These are phyloP conservation scores for Biscogniauxia marginata DNA, from an alignment of 2,329 filamentous ascomycete species.

Conservation along the genomic window DNA sequence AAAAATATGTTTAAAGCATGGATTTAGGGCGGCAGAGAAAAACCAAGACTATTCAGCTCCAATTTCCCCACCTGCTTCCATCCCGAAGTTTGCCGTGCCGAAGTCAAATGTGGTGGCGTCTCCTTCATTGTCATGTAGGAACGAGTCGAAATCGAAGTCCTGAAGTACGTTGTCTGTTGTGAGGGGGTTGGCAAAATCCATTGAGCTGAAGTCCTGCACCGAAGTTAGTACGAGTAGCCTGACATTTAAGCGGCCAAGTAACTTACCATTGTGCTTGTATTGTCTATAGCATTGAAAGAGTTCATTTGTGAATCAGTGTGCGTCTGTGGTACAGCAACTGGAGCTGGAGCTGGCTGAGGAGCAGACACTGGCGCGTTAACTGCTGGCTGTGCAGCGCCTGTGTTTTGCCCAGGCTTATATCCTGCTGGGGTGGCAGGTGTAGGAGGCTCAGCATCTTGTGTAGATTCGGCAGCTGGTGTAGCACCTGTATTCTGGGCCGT, in stretches of 20 bases:
- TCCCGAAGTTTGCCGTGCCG: slow-evolving; percentile 47
- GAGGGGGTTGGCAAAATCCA: slow-evolving; percentile 57
- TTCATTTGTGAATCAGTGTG: slow-evolving; percentile 50
- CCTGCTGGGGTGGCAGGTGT: slow-evolving; percentile 53
- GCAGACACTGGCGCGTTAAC: slow-evolving; percentile 45
- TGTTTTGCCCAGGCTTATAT: slow-evolving; percentile 46
- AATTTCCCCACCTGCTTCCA: slow-evolving; percentile 56
- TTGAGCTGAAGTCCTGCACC: slow-evolving; percentile 41
- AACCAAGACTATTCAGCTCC: slow-evolving; percentile 48
- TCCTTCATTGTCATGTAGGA: slow-evolving; percentile 57
- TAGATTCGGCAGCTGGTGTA: slow-evolving; percentile 56
- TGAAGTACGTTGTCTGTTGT: slow-evolving; percentile 58
- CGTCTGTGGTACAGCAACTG: slow-evolving; percentile 44
- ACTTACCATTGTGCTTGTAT: slow-evolving; percentile 43
- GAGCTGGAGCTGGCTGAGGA: slow-evolving; percentile 41
- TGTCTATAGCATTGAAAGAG: slow-evolving; percentile 44
- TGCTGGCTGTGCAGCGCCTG: slow-evolving; percentile 37
- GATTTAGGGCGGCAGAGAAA: slow-evolving; percentile 1
- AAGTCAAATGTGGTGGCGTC: slow-evolving; percentile 55
- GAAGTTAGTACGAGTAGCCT: slow-evolving; percentile 19
- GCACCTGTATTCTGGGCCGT: slow-evolving; percentile 55
- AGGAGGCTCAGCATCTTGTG: slow-evolving; percentile 56
- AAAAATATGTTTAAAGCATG: not conserved
- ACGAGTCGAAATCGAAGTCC: slow-evolving; percentile 69
- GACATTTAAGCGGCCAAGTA: not conserved